Conservation (phyloP, 2,329 filamentous ascomycete species). For the Alternaria viburni region DNA sequence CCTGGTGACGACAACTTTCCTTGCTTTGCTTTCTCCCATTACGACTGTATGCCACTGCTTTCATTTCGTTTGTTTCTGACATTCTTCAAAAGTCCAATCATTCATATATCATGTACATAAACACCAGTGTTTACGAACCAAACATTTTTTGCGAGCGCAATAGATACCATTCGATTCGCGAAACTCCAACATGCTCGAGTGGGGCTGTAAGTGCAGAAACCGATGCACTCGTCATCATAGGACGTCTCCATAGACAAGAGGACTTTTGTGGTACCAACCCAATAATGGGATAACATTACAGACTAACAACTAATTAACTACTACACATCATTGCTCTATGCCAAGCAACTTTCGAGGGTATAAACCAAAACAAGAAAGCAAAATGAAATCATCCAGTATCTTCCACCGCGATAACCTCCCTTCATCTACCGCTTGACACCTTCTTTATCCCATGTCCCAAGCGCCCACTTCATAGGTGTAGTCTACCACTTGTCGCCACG, state of each 20-base stretch:
- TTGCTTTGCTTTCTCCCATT: background rate
- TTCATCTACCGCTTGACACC: background rate
- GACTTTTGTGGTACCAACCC: background rate
- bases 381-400: background rate
- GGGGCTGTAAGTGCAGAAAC: background rate
- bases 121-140: background rate
- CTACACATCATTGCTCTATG: background rate
- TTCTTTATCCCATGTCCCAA: too few species aligned
- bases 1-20: slow-evolving; percentile 32
- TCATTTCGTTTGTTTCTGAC: background rate
- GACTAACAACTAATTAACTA: background rate
- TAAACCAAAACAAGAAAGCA: background rate
- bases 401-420: background rate
- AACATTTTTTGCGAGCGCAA: background rate
- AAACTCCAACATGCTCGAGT: background rate
- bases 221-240: background rate
- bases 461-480: background rate
- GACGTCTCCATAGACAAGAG: background rate
- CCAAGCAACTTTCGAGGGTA: slow-evolving; percentile 1
- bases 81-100: background rate
- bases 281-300: background rate
- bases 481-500: slow-evolving; percentile 25
- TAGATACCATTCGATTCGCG: background rate
- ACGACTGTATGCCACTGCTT: background rate
- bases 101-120: background rate